phyloP scores from a whole-genome alignment of 306 rosid species.

The Sechiopsis laciniata region DNA sequence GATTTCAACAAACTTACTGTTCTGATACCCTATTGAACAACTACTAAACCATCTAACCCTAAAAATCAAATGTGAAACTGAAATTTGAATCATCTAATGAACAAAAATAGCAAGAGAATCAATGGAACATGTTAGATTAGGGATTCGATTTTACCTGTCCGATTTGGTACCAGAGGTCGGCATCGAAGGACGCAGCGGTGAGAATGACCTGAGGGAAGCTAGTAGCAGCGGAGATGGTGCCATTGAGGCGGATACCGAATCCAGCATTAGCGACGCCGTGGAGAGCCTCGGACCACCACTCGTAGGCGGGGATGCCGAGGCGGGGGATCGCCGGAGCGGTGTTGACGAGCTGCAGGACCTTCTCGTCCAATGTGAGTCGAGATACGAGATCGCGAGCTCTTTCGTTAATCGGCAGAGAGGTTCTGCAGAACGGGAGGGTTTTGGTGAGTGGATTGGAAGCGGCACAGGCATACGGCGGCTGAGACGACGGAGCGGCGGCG shows the following conservation, averaged over 20 bases:
- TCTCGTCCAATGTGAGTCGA: slow-evolving; percentile 83
- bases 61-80: neutral
- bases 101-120: no score
- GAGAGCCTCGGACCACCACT: slow-evolving; percentile 22
- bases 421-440: slow-evolving; percentile 64
- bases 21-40: neutral
- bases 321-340: slow-evolving; percentile 73
- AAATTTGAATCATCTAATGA: neutral
- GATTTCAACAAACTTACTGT: neutral
- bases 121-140: slow-evolving; percentile 5
- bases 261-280: slow-evolving; percentile 64
- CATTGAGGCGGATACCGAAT: slow-evolving; percentile 40
- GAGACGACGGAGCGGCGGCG: slow-evolving; percentile 33
- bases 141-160: slow-evolving; percentile 40
- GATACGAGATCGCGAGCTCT: slow-evolving; percentile 66
- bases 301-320: slow-evolving; percentile 68
- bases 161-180: slow-evolving; percentile 68
- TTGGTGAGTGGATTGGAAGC: slow-evolving; percentile 50
- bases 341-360: slow-evolving; percentile 78
- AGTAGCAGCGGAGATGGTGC: slow-evolving; percentile 43
- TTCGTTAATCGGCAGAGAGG: slow-evolving; percentile 39
- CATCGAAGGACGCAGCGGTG: slow-evolving; percentile 72
- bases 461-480: slow-evolving; percentile 71
- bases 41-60: neutral
- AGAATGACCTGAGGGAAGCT: slow-evolving; percentile 97